phyloP scores from a whole-genome alignment of 108 stramenopile genomes.

The Craspedostauros australis region DNA sequence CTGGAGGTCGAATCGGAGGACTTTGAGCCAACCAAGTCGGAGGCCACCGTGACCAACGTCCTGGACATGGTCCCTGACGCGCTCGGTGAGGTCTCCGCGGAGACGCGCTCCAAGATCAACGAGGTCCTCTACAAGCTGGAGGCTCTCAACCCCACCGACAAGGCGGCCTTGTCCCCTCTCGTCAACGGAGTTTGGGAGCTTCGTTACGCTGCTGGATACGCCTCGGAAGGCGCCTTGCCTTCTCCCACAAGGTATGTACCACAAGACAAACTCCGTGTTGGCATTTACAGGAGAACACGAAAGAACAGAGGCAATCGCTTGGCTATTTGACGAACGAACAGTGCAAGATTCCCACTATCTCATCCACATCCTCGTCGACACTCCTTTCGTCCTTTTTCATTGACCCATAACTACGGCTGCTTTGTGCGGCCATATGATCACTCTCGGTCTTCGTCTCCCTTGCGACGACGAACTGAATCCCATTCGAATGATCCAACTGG shows the following conservation, averaged over 20 bases:
- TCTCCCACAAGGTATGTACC: slow-evolving; percentile 36
- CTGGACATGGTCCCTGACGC: slow-evolving; percentile 55
- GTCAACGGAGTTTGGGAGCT: slow-evolving; percentile 81
- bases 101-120: slow-evolving; percentile 36
- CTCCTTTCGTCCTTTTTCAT: too few species aligned
- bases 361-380: too few species aligned
- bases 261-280: not conserved
- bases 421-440: too few species aligned
- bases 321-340: too few species aligned
- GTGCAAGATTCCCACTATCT: too few species aligned
- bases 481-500: too few species aligned
- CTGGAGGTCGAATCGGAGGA: slow-evolving; percentile 43
- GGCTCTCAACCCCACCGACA: slow-evolving; percentile 60
- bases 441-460: too few species aligned
- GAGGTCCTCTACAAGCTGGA: slow-evolving; percentile 66
- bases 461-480: too few species aligned
- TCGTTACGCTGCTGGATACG: slow-evolving; percentile 61
- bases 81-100: slow-evolving; percentile 18
- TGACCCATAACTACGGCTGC: too few species aligned
- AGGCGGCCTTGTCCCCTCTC: slow-evolving; percentile 52
- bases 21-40: slow-evolving; percentile 47
- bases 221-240: slow-evolving; percentile 47
- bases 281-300: too few species aligned
- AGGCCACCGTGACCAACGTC: slow-evolving; percentile 45
- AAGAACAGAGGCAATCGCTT: too few species aligned